Percentiles rank a stretch among this genome's conserved stretches.
Evolutionary conservation across 2,329 filamentous ascomycete species (phyloP).

Genomic region (Trichoderma citrinoviride): DNA sequence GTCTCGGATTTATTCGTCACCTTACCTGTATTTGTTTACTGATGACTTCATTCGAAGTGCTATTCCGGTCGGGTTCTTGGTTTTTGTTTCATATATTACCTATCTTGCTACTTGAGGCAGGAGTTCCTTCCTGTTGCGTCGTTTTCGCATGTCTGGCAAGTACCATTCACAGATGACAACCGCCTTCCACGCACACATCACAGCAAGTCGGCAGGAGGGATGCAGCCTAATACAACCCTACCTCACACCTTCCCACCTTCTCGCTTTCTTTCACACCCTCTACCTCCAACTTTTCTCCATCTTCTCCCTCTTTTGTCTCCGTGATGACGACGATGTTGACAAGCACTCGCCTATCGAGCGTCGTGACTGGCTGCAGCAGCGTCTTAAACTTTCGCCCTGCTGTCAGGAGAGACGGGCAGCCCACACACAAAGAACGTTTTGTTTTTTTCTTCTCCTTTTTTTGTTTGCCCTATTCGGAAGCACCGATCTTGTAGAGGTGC

Average conservation of each 20-base stretch:
- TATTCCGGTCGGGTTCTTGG: too few relatives aligned
- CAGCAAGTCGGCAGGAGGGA: not conserved
- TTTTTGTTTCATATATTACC: too few relatives aligned
- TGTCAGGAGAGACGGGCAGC: not conserved
- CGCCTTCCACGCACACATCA: not conserved
- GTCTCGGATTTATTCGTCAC: too few relatives aligned
- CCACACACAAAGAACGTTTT: not conserved
- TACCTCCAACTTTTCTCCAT: not conserved
- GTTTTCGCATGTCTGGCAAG: not conserved
- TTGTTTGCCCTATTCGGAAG: not conserved
- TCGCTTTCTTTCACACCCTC: not conserved
- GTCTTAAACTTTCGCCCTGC: not conserved
- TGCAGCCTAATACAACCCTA: conserved; percentile 11
- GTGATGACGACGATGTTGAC: not conserved
- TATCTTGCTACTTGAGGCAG: too few relatives aligned
- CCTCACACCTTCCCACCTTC: not conserved
- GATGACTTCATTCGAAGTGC: too few relatives aligned
- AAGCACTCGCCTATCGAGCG: not conserved
- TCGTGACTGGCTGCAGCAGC: not conserved
- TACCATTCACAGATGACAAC: not conserved
- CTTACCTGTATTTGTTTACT: too few relatives aligned
- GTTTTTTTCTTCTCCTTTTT: not conserved
- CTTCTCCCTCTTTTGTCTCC: not conserved
- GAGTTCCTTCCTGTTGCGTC: too few relatives aligned
- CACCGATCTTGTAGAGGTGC: not conserved